A percentile compares a stretch with the other conserved stretches of the same genome.
phyloP scores from a whole-genome alignment of 148 eudicot genomes.

The Pouteria glomerata region DNA sequence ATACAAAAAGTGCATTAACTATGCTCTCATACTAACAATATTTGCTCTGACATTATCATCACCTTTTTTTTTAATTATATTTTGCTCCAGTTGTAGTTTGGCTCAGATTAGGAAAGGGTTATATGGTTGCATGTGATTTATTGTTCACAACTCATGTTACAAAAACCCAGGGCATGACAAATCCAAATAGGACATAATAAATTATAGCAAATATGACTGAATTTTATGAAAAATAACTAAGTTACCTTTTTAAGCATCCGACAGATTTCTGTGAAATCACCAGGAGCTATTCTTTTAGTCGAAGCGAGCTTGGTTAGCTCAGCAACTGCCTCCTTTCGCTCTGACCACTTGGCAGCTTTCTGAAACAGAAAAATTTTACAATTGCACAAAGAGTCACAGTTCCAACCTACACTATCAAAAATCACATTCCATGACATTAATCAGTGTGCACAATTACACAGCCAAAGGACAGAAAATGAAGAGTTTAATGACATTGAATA shows the following conservation, averaged over 20 bases:
- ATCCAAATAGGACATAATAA: background rate
- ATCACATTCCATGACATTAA: background rate
- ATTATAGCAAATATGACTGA: background rate
- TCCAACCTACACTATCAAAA: background rate
- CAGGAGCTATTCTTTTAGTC: slow-evolving; percentile 89
- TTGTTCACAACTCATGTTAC: no score
- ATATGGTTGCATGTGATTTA: no score
- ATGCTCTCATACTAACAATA: no score
- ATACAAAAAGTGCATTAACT: no score
- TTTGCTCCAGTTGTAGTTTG: no score
- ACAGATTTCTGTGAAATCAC: slow-evolving; percentile 93
- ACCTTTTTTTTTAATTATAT: no score
- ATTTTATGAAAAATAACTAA: background rate
- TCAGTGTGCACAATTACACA: slow-evolving; percentile 4
- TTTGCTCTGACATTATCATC: no score
- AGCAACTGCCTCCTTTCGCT: slow-evolving; percentile 96
- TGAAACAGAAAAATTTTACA: slow-evolving; percentile 19
- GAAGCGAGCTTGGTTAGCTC: slow-evolving; percentile 97
- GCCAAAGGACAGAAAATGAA: slow-evolving; percentile 1
- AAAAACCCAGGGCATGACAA: no score
- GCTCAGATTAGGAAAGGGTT: no score
- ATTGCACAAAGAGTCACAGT: no score
- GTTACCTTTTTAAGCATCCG: slow-evolving; percentile 88
- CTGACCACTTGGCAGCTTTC: slow-evolving; percentile 99
- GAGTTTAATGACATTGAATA: background rate